Base-by-base conservation (phyloP, 2,329 filamentous ascomycete genomes). In the Emmonsia crescens region DNA sequence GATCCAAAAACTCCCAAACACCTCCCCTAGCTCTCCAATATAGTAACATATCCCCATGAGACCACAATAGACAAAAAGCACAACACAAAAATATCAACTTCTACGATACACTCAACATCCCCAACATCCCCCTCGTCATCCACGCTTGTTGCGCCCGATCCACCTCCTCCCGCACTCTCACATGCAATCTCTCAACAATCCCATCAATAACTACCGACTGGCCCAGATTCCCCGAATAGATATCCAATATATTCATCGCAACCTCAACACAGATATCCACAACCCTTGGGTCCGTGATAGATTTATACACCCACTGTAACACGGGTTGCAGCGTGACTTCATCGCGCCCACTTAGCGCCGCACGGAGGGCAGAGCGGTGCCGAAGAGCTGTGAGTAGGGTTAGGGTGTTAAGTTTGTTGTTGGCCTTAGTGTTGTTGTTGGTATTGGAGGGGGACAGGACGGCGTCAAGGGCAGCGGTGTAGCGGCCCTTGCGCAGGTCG, bases 41-140 rank as follows among this genome's bases (percentile, higher is more conserved):
- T 42, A 16, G n/a, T 27, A 44, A 12, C 8, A 46, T 46, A 24
- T 24, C 9, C 44, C 8, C 16, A 42, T 5, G 14, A 59, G 33
- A 12, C 27, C 51, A 42, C 33, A 36, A 49, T 57, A 31, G 21
- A 57, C 48, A 27, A 57, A 58, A 16, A 46, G 1, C 16, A 27
- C 2, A 6, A 29, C 5, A 5, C 29, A 36, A 38, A 16, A 54
- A 36, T 14, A 36, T 31, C 29, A 36, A 36, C 8, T 10, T 44
- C 36, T 55, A 61, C 38, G 21, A 61, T 36, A 67, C 69, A 60
- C 73, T 84, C 65, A 89, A 75, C 78, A 89, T 88, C 68, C 93
- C 89, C 66, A 97, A 76, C 92, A 97, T 96, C 1, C 93, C 94
- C 66, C 83, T 83, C 12, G 90, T 92, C 76, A 89, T 85, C 68